Conservation (phyloP, 1,284 basidiomycete genomes). For the Microbotryum scabiosae region DNA sequence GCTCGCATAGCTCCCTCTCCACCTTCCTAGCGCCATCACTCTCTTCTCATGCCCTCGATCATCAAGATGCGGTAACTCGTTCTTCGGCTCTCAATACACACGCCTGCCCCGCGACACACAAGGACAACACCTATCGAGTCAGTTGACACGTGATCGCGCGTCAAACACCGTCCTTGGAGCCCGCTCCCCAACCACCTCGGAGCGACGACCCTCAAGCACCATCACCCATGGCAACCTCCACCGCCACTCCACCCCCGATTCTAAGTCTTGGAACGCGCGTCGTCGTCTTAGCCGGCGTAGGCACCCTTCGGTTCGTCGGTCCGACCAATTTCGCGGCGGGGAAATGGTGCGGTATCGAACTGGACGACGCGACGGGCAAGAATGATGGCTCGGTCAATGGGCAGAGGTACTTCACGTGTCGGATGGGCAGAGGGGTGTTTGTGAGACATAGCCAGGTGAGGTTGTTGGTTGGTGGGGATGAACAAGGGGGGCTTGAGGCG, state of each 20-base stretch:
- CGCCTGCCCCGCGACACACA: no score
- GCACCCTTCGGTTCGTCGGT: constrained; percentile 79
- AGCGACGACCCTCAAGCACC: no score
- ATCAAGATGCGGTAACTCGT: no score
- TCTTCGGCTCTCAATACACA: no score
- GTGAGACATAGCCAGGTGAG: constrained; percentile 81
- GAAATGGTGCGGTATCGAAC: constrained; percentile 90
- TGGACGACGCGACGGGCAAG: constrained; percentile 70
- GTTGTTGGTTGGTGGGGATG: constrained; percentile 39
- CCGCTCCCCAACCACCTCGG: no score
- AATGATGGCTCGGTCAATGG: constrained; percentile 89
- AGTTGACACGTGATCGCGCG: no score
- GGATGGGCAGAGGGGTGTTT: constrained; percentile 70
- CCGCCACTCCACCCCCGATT: background rate
- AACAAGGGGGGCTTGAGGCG: background rate
- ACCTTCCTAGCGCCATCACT: no score
- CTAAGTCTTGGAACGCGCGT: constrained; percentile 49
- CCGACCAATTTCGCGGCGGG: constrained; percentile 73
- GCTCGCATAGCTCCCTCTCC: no score
- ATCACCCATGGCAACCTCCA: background rate
- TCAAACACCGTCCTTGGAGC: no score
- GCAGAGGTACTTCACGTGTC: constrained; percentile 74
- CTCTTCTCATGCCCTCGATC: no score
- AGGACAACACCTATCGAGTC: no score
- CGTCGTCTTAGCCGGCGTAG: constrained; percentile 65